These are phyloP conservation scores for Populus euphratica DNA, from an alignment of 345 rosid species.

Conservation along the genomic window DNA sequence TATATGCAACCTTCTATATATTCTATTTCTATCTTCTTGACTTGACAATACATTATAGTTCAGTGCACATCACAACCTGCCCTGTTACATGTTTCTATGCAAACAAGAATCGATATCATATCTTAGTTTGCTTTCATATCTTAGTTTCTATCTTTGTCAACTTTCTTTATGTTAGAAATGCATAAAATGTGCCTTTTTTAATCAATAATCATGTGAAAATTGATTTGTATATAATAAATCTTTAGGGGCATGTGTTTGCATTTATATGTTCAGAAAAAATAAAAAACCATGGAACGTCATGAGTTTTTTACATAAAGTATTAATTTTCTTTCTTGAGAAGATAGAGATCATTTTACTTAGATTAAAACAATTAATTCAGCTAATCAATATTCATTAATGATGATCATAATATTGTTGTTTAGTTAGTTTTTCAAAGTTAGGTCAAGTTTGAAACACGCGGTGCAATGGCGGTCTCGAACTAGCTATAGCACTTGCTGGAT, in stretches of 20 bases:
- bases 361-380: not conserved
- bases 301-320: not conserved
- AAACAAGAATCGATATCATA: no score
- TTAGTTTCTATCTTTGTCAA: no score
- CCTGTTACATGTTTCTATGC: no score
- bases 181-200: not conserved
- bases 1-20: not conserved
- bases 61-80: not conserved
- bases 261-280: not conserved
- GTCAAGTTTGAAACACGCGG: not conserved
- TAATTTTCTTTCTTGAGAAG: no score
- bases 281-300: not conserved
- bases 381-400: not conserved
- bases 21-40: not conserved
- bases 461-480: no score
- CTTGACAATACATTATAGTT: not conserved
- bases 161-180: no score
- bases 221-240: not conserved
- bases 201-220: not conserved
- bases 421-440: not conserved
- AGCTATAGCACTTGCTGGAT: no score
- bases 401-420: not conserved
- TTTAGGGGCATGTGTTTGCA: not conserved
- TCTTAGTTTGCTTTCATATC: no score
- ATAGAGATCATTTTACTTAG: not conserved